A percentile compares a stretch with the other conserved stretches of the same genome.
Conservation (phyloP, 2,329 filamentous ascomycete species). For the Byssochlamys sp. region DNA sequence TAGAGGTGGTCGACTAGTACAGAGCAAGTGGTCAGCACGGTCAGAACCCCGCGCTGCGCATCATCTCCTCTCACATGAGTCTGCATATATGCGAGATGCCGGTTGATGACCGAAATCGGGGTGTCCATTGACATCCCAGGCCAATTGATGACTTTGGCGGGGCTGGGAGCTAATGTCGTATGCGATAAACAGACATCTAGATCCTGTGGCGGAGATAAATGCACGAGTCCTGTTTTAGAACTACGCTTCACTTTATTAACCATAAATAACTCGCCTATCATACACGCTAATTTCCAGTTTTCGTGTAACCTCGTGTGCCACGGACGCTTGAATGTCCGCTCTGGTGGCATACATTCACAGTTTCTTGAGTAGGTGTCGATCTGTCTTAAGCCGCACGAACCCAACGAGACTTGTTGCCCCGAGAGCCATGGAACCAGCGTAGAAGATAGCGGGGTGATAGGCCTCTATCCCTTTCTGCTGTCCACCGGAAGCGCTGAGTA, state of each 20-base stretch:
- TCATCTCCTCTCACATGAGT: not conserved
- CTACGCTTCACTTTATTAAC: not conserved
- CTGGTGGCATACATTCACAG: slow-evolving; percentile 14
- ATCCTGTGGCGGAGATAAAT: not conserved
- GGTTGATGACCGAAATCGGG: not conserved
- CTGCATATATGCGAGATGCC: not conserved
- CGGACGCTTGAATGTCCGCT: not conserved
- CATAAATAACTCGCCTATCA: not conserved
- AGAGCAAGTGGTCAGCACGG: not conserved
- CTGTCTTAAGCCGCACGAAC: slow-evolving; percentile 37
- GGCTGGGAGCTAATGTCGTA: not conserved
- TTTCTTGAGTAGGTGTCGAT: slow-evolving; percentile 27
- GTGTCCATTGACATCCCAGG: not conserved
- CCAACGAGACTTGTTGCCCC: slow-evolving; percentile 36
- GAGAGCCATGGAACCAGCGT: slow-evolving; percentile 47
- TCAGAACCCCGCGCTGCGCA: not conserved
- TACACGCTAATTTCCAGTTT: not conserved
- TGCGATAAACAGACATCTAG: not conserved
- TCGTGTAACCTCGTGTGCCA: not conserved
- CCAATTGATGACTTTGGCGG: not conserved
- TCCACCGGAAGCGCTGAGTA: slow-evolving; percentile 48
- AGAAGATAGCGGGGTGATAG: slow-evolving; percentile 54
- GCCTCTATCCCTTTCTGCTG: slow-evolving; percentile 41
- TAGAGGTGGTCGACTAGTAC: not conserved
- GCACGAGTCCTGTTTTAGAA: not conserved